Percentiles rank a stretch among this genome's conserved stretches.
Conservation (phyloP, 345 rosid genomes). For the Salix udensis region DNA sequence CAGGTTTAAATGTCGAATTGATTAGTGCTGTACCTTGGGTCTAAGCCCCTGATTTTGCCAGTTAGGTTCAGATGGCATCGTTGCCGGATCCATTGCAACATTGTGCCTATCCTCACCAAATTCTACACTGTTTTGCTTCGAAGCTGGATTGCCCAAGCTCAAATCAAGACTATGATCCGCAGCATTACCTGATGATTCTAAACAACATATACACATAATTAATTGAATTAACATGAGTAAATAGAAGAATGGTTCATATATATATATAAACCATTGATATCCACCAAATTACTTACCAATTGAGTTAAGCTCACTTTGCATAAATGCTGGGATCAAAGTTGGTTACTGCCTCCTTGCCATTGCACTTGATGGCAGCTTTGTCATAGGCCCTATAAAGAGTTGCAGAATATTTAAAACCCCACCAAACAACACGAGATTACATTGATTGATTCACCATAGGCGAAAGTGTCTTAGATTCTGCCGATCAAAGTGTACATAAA, state of each 20-base stretch:
- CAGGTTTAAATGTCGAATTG: not conserved
- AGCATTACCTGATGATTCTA: conserved; percentile 46
- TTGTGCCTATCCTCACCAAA: conserved; percentile 16
- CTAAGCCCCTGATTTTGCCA: conserved; percentile 38
- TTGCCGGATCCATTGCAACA: conserved; percentile 22
- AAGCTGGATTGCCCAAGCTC: conserved; percentile 65
- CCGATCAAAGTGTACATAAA: not conserved
- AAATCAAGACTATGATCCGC: conserved; percentile 71
- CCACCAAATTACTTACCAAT: conserved; percentile 30
- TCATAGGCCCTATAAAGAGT: conserved; percentile 58
- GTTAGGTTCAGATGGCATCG: conserved; percentile 29
- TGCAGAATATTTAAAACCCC: not conserved
- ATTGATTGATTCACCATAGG: not conserved
- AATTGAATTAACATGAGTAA: not conserved
- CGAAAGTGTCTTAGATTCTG: not conserved
- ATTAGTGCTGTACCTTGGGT: conserved; percentile 36
- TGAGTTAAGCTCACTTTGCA: conserved; percentile 51
- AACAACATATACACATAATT: not conserved
- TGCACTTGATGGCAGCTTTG: conserved; percentile 86
- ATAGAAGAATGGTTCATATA: not conserved
- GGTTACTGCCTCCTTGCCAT: conserved; percentile 93
- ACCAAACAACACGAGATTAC: not conserved
- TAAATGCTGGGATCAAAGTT: conserved; percentile 86
- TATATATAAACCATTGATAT: not conserved
- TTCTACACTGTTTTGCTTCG: conserved; percentile 32